A percentile compares a stretch with the other conserved stretches of the same genome.
These are phyloP conservation scores for Simmondsia chinensis DNA, from an alignment of 148 eudicot species.

Conservation along the genomic window DNA sequence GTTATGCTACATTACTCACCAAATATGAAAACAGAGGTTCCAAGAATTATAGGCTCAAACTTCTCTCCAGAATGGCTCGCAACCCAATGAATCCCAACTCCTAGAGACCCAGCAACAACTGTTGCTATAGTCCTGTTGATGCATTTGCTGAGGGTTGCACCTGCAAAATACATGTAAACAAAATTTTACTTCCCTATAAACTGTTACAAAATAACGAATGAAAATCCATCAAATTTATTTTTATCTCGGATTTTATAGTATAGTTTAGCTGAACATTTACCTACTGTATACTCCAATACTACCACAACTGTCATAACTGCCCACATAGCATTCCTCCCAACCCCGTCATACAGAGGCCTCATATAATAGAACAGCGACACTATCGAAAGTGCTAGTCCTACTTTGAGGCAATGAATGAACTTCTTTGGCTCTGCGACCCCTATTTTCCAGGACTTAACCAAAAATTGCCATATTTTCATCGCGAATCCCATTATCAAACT, in stretches of 20 bases:
- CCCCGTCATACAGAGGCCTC: conserved; percentile 81
- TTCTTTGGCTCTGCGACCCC: conserved; percentile 66
- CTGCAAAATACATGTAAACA: conserved; percentile 20
- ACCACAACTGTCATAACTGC: conserved; percentile 91
- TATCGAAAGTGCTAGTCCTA: conserved; percentile 60
- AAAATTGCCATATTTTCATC: conserved; percentile 31
- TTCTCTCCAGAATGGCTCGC: conserved; percentile 50
- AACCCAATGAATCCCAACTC: conserved; percentile 68
- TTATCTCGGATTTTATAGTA: no score
- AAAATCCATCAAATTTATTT: no score
- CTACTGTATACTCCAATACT: conserved; percentile 77
- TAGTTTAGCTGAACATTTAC: conserved; percentile 27
- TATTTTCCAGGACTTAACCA: conserved; percentile 44
- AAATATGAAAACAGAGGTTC: conserved; percentile 44
- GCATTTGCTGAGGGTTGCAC: conserved; percentile 62
- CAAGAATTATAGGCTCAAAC: conserved; percentile 57
- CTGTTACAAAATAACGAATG: no score
- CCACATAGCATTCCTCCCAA: conserved; percentile 96
- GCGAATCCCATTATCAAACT: conserved; percentile 13
- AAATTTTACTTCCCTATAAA: no score
- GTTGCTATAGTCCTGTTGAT: conserved; percentile 61
- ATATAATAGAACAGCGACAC: conserved; percentile 78
- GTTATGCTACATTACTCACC: no score
- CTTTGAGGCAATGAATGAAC: conserved; percentile 66
- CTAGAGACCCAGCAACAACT: conserved; percentile 58